A percentile compares a stretch with the other conserved stretches of the same genome.
Evolutionary conservation across 768 basidiomycete genomes (phyloP).

Genomic region (Pleurotus sapidus): DNA sequence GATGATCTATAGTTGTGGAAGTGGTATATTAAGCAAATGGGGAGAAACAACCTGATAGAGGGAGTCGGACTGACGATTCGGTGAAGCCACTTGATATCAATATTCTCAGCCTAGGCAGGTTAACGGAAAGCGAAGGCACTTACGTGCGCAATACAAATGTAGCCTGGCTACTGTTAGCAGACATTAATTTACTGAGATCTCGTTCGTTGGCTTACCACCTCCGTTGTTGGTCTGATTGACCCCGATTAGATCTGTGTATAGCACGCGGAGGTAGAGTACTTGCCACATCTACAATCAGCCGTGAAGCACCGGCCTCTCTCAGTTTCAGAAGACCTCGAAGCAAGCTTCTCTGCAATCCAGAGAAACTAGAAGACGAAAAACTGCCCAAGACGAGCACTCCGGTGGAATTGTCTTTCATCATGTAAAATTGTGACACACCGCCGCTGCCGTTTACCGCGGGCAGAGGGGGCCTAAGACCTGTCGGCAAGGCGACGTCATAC

Average conservation of each 20-base stretch:
- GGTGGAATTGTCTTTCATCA: conserved; percentile 47
- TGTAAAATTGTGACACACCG: conserved; percentile 43
- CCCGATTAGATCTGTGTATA: not conserved
- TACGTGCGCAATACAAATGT: conserved; percentile 60
- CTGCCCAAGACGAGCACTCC: conserved; percentile 53
- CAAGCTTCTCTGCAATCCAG: conserved; percentile 37
- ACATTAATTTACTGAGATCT: not conserved
- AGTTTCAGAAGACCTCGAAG: conserved; percentile 44
- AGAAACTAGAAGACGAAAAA: conserved; percentile 46
- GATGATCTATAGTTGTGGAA: conserved; percentile 32
- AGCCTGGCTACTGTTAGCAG: conserved; percentile 23
- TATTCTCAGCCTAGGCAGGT: too few species aligned
- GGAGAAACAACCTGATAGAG: not conserved
- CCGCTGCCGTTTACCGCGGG: conserved; percentile 40
- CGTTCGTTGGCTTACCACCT: conserved; percentile 26
- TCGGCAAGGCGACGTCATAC: conserved; percentile 41
- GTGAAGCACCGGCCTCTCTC: conserved; percentile 43
- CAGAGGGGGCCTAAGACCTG: conserved; percentile 32
- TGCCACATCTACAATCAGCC: conserved; percentile 58
- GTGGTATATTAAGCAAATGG: not conserved
- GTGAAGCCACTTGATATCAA: conserved; percentile 36
- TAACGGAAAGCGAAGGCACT: conserved; percentile 14
- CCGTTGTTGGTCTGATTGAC: conserved; percentile 42
- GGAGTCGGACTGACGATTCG: conserved; percentile 31
- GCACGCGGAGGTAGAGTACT: conserved; percentile 12